Evolutionary conservation across 805 yeast species (phyloP).

Genomic region (Pichia nanzhaoensis): DNA sequence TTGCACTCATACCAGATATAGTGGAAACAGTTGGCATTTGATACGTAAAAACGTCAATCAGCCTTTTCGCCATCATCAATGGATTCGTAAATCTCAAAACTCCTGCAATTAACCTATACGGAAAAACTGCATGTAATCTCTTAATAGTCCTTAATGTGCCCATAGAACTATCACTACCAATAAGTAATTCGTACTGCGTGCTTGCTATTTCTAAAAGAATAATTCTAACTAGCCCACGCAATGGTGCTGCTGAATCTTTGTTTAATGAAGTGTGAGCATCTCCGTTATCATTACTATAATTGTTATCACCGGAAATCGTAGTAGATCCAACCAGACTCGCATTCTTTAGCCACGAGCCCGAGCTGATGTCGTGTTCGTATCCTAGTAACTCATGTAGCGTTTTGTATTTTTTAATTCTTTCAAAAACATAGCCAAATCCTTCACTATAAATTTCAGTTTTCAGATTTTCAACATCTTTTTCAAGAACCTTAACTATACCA

Average conservation of each 20-base stretch:
- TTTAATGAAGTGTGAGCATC: not conserved
- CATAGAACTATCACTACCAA: slow-evolving; percentile 75
- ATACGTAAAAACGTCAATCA: slow-evolving; percentile 79
- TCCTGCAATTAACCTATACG: slow-evolving; percentile 70
- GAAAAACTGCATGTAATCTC: slow-evolving; percentile 69
- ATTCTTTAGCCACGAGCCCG: slow-evolving; percentile 3
- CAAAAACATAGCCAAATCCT: slow-evolving; percentile 56
- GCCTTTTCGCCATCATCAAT: slow-evolving; percentile 66
- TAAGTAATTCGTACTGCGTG: slow-evolving; percentile 69
- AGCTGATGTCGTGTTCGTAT: not conserved
- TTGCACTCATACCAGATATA: slow-evolving; percentile 8
- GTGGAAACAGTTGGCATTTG: slow-evolving; percentile 52
- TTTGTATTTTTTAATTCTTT: slow-evolving; percentile 47
- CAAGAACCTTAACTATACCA: slow-evolving; percentile 25
- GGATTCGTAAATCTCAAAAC: slow-evolving; percentile 84
- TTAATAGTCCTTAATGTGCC: slow-evolving; percentile 67
- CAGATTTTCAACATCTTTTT: slow-evolving; percentile 37
- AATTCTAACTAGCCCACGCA: slow-evolving; percentile 73
- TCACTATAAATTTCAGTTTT: slow-evolving; percentile 26
- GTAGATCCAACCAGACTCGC: slow-evolving; percentile 2
- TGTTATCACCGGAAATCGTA: slow-evolving; percentile 43
- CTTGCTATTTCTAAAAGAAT: slow-evolving; percentile 78
- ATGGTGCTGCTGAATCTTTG: slow-evolving; percentile 35
- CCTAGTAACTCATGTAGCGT: slow-evolving; percentile 25
- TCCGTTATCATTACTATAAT: slow-evolving; percentile 26